Evolutionary conservation across 2,329 filamentous ascomycete species (phyloP).

Genomic region (Torrubiella hemipterigena): DNA sequence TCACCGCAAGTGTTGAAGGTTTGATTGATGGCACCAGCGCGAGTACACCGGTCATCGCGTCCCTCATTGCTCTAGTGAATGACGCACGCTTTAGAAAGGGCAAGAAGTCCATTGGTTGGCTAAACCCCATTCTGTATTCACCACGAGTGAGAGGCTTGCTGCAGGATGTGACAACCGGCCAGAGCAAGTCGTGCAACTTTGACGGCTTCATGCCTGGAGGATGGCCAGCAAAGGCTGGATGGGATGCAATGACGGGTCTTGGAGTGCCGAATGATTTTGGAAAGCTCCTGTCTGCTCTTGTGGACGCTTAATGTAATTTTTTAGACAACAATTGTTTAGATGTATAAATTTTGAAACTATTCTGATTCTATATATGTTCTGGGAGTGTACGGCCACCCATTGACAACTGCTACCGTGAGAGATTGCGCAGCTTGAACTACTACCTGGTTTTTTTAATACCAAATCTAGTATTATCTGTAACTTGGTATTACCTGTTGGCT

Average conservation of each 20-base stretch:
- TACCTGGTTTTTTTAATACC: too few relatives aligned
- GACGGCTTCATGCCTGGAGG: slow-evolving; percentile 21
- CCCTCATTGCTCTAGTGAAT: slow-evolving; percentile 42
- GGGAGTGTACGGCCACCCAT: too few relatives aligned
- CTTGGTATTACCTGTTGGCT: too few relatives aligned
- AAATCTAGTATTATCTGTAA: too few relatives aligned
- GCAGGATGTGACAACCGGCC: slow-evolving; percentile 27
- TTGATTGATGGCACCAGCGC: slow-evolving; percentile 34
- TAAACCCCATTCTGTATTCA: slow-evolving; percentile 38
- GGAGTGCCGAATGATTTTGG: slow-evolving; percentile 32
- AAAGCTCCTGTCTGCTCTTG: slow-evolving; percentile 21
- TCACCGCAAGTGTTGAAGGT: slow-evolving; percentile 14
- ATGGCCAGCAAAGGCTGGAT: slow-evolving; percentile 32
- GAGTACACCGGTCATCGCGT: slow-evolving; percentile 40
- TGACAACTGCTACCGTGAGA: too few relatives aligned
- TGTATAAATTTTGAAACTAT: too few relatives aligned
- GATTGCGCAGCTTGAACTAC: too few relatives aligned
- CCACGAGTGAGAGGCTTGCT: slow-evolving; percentile 21
- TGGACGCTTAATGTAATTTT: slow-evolving; percentile 10
- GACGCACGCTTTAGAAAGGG: slow-evolving; percentile 36
- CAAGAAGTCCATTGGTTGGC: slow-evolving; percentile 38
- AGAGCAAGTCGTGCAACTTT: slow-evolving; percentile 27
- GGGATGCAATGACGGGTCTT: slow-evolving; percentile 37
- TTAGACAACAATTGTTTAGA: not conserved
- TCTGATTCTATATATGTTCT: too few relatives aligned